phyloP scores from a whole-genome alignment of 2,329 filamentous ascomycete species.

The Tetracladium maxilliforme region DNA sequence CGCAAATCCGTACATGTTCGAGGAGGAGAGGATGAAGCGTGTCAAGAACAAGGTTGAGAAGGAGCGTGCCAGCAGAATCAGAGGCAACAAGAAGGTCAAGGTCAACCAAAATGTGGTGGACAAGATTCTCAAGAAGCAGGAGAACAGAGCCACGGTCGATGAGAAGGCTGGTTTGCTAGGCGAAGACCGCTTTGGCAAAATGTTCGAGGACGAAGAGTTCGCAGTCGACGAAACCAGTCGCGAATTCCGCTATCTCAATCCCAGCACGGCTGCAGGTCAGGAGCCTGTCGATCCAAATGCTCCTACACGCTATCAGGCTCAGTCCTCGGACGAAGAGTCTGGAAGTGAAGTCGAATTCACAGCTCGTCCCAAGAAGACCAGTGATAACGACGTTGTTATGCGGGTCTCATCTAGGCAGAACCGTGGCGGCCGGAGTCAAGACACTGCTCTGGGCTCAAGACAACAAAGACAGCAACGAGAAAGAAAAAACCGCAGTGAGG shows the following conservation, averaged over 20 bases:
- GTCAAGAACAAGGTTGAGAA: conserved; percentile 94
- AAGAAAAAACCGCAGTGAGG: conserved; percentile 29
- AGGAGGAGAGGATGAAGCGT: conserved; percentile 80
- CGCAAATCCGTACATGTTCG: conserved; percentile 84
- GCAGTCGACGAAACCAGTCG: conserved; percentile 76
- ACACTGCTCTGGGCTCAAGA: conserved; percentile 41
- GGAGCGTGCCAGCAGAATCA: conserved; percentile 86
- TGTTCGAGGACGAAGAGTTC: conserved; percentile 92
- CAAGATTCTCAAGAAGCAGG: conserved; percentile 53
- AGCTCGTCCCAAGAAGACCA: conserved; percentile 10
- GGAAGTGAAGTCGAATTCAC: conserved; percentile 24
- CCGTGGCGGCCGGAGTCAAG: conserved; percentile 32
- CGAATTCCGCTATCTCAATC: conserved; percentile 82
- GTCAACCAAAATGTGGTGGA: conserved; percentile 78
- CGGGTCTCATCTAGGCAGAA: conserved; percentile 54
- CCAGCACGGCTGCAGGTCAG: conserved; percentile 46
- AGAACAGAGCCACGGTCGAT: conserved; percentile 42
- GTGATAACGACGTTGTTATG: conserved; percentile 31
- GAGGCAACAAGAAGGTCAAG: conserved; percentile 93
- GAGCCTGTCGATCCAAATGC: conserved; percentile 14
- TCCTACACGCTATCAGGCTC: conserved; percentile 27
- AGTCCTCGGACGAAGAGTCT: conserved; percentile 22
- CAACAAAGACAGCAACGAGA: conserved; percentile 31
- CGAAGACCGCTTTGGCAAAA: conserved; percentile 71
- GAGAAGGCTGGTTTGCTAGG: conserved; percentile 53